A percentile compares a stretch with the other conserved stretches of the same genome.
Conservation (phyloP, 148 eudicot genomes). For the Vaccinium macrocarpon region DNA sequence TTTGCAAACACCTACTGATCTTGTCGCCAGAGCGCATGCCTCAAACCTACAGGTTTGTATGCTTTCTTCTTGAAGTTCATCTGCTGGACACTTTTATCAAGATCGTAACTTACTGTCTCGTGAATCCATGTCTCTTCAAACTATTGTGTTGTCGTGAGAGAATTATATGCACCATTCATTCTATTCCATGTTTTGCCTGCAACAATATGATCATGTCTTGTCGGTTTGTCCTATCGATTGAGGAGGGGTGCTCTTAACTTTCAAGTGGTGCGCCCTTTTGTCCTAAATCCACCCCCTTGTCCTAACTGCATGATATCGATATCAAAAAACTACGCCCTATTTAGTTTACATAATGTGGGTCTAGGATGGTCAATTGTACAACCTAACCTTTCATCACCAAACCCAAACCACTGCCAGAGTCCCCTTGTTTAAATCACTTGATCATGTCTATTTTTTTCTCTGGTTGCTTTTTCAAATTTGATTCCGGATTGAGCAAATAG, state of each 20-base stretch:
- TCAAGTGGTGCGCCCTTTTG: background rate
- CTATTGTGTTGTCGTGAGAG: background rate
- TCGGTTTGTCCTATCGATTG: background rate
- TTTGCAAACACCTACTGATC: conserved; percentile 74
- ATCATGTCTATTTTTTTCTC: background rate
- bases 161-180: background rate
- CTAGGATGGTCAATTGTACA: background rate
- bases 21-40: conserved; percentile 94
- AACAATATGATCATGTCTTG: background rate
- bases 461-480: background rate
- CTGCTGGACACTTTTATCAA: background rate
- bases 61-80: background rate
- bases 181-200: background rate
- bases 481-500: background rate
- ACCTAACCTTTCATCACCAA: background rate
- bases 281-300: background rate
- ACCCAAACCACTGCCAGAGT: background rate
- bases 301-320: background rate
- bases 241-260: background rate
- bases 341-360: background rate
- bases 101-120: background rate
- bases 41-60: conserved; percentile 66
- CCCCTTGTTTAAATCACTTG: background rate
- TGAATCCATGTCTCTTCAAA: background rate
- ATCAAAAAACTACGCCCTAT: background rate